phyloP scores from a whole-genome alignment of 345 rosid genomes.

The Populus ilicifolia region DNA sequence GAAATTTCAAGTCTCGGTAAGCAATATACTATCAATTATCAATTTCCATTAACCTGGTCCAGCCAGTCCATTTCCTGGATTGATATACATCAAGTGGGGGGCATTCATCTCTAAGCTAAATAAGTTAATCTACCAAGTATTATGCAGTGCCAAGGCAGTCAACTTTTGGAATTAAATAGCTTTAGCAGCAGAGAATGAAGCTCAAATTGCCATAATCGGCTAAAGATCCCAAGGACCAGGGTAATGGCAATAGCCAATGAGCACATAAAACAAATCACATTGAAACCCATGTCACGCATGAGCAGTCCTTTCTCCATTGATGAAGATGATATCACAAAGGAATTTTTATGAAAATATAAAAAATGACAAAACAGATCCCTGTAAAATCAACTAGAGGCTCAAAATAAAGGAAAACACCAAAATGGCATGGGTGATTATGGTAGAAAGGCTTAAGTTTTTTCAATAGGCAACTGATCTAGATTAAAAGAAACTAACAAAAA shows the following conservation, averaged over 20 bases:
- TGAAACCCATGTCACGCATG: not conserved
- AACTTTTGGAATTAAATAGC: not conserved
- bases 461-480: not conserved
- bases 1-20: not conserved
- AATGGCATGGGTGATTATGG: not conserved
- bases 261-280: not conserved
- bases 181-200: not conserved
- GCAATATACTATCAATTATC: not conserved
- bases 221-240: not conserved
- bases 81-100: not conserved
- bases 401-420: not conserved
- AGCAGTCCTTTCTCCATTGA: not conserved
- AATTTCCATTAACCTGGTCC: not conserved
- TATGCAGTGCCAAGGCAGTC: not conserved
- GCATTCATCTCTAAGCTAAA: not conserved
- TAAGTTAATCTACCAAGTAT: not conserved
- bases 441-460: not conserved
- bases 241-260: not conserved
- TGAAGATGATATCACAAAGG: not conserved
- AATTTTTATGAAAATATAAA: not conserved
- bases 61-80: not conserved
- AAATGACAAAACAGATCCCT: not conserved
- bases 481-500: not conserved
- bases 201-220: not conserved
- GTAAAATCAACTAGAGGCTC: not conserved